Evolutionary conservation across 805 yeast species (phyloP), one percentile per base, ranked within the genome.

Genomic region (Myxozyma monticola): DNA sequence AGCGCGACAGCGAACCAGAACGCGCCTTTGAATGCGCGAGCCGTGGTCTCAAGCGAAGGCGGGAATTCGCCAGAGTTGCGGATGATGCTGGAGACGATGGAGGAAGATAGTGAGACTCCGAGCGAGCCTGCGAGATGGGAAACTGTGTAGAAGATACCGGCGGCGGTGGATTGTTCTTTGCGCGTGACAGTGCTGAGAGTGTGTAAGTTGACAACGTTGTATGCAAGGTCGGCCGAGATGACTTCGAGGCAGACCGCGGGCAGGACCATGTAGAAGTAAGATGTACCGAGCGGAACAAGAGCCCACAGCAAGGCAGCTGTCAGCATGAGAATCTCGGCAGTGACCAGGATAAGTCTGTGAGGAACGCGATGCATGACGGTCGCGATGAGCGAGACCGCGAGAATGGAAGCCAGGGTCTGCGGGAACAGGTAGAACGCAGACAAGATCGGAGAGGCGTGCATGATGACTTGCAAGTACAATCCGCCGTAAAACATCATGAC

Each of bases 61-160:
- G 34, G 21, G 38, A 28, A 7, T 2, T 7, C 18, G 8, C 10
- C 24, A 21, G 18, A 15, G 26, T 34, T 28, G 18, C 37, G 54
- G 29, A 20, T 30, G 26, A 57, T 65, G 2, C 74, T 60, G 15
- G 67, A 51, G 17, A 73, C 66, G 38, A 76, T 64, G 0, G 78
- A 72, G 15, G 73, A 62, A 1, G 75, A 64, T 1, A 74, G 55
- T 21, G 77, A 75, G 4, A 76, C 61, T 0, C 77, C 77, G 4
- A 76, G 64, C 2, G 76, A 63, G 0, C 71, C 65, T 35, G 75
- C 64, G 25, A 76, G 51, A 48, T 75, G 77, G 24, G 68, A 55
- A 31, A 71, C 62, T 0, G 79, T 76, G 53, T 74, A 76, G 56
- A 76, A 76, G 2, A 76, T 65, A 14, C 79, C 79, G 3, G 76